Percentiles rank a stretch among this genome's conserved stretches.
Evolutionary conservation across 176 grass and related monocot genomes (phyloP).

Genomic region (Calamus simplicifolius): DNA sequence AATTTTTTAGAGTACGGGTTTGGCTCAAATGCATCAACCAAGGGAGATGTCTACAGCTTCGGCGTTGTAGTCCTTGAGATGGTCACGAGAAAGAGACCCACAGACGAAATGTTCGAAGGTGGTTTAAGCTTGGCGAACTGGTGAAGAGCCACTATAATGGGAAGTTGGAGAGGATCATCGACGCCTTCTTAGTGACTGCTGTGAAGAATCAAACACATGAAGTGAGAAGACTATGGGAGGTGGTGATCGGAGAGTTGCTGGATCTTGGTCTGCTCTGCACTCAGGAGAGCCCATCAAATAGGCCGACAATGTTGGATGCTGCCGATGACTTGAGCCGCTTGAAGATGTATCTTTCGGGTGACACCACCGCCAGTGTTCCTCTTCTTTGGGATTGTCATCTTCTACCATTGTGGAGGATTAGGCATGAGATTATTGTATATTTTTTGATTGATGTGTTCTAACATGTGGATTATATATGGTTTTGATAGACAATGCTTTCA

Average conservation of each 20-base stretch:
- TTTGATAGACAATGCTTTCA: no score
- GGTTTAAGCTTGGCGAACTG: neutral
- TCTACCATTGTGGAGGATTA: no score
- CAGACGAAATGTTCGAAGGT: neutral
- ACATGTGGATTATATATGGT: no score
- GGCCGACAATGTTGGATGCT: slow-evolving; percentile 20
- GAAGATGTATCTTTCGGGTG: slow-evolving; percentile 3
- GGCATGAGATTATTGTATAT: no score
- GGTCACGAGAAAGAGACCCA: slow-evolving; percentile 35
- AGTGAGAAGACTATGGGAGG: slow-evolving; percentile 10
- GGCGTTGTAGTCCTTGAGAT: slow-evolving; percentile 55
- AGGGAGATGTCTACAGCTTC: slow-evolving; percentile 45
- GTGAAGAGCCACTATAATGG: neutral
- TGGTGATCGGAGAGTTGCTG: slow-evolving; percentile 5
- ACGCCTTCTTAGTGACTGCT: neutral
- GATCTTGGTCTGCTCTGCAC: slow-evolving; percentile 15
- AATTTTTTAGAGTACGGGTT: slow-evolving; percentile 35
- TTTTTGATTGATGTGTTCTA: no score
- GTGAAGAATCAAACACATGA: neutral
- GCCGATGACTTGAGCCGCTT: slow-evolving; percentile 12
- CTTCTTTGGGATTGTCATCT: no score
- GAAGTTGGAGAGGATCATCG: neutral
- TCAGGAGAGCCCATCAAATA: slow-evolving; percentile 4
- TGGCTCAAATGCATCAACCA: slow-evolving; percentile 29
- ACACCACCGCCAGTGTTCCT: neutral